A percentile compares a stretch with the other conserved stretches of the same genome.
These are phyloP conservation scores for Ichthyophthirius multifiliis DNA, from an alignment of 169 alveolate genomes.

Conservation along the genomic window DNA sequence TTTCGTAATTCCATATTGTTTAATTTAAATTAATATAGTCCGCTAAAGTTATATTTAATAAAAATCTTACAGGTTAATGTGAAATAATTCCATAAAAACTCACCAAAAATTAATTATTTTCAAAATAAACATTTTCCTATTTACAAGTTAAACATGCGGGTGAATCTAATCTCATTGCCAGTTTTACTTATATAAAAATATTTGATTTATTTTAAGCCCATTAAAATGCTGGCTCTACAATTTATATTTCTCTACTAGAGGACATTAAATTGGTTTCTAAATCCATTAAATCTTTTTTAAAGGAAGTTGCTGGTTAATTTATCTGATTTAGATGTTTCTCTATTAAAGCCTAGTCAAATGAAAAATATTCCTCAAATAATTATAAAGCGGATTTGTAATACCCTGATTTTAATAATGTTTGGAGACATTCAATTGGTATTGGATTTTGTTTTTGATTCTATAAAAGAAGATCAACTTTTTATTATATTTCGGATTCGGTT, in stretches of 20 bases:
- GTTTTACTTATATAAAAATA: background rate
- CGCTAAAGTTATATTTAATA: background rate
- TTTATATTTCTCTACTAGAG: background rate
- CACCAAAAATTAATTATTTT: background rate
- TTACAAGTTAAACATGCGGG: constrained; percentile 15
- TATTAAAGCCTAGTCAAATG: background rate
- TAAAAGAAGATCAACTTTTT: background rate
- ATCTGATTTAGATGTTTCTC: background rate
- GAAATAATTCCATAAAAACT: background rate
- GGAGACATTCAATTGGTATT: background rate
- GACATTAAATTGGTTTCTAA: background rate
- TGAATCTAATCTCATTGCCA: constrained; percentile 15
- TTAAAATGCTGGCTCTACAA: constrained; percentile 9
- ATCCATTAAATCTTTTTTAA: background rate
- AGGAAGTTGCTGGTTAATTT: background rate
- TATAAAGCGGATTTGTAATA: constrained; percentile 5
- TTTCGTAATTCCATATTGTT: constrained; percentile 1
- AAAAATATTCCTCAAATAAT: constrained; percentile 1
- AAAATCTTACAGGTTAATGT: background rate
- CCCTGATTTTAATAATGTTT: background rate
- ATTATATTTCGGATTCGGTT: background rate
- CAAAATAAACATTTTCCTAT: background rate
- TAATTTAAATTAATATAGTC: background rate
- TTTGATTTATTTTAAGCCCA: constrained; percentile 3
- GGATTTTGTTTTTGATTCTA: background rate